These are phyloP conservation scores for Drechslera avenae DNA, from an alignment of 2,329 filamentous ascomycete species.

Conservation along the genomic window DNA sequence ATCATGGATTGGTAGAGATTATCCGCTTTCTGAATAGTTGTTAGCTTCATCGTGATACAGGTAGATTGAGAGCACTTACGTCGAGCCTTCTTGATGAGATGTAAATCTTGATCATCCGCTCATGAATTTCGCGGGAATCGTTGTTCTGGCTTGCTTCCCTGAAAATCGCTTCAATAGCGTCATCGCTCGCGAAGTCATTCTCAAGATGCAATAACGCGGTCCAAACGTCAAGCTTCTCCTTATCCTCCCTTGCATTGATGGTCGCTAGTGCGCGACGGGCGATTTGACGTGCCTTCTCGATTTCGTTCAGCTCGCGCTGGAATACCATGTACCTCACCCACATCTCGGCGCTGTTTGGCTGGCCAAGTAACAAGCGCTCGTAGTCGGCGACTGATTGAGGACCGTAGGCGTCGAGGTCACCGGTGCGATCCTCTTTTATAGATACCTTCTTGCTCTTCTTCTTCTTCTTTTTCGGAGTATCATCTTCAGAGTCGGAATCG, in stretches of 20 bases:
- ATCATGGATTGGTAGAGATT: slow-evolving; percentile 82
- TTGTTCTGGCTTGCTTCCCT: slow-evolving; percentile 93
- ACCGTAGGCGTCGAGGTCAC: slow-evolving; percentile 85
- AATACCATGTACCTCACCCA: slow-evolving; percentile 99
- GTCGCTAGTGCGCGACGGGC: slow-evolving; percentile 88
- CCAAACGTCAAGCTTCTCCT: slow-evolving; percentile 95
- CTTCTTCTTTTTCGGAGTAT: slow-evolving; percentile 63
- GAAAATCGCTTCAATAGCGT: slow-evolving; percentile 83
- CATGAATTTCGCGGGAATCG: slow-evolving; percentile 85
- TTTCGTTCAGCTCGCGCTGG: slow-evolving; percentile 89
- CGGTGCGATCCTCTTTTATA: slow-evolving; percentile 85
- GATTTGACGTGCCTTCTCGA: slow-evolving; percentile 84
- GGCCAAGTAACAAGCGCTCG: slow-evolving; percentile 87
- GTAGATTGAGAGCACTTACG: slow-evolving; percentile 58
- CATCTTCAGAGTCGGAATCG: slow-evolving; percentile 61
- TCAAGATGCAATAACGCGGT: slow-evolving; percentile 93
- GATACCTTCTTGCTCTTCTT: slow-evolving; percentile 76
- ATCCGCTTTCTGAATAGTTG: slow-evolving; percentile 73
- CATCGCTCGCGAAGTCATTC: slow-evolving; percentile 83
- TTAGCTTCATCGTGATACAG: slow-evolving; percentile 23
- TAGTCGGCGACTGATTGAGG: slow-evolving; percentile 91
- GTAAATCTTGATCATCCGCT: slow-evolving; percentile 90
- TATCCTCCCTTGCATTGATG: slow-evolving; percentile 88
- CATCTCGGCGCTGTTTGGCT: slow-evolving; percentile 88
- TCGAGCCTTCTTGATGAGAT: slow-evolving; percentile 86